Conservation (phyloP, 495 filamentous ascomycete species). For the Podospora conica region DNA sequence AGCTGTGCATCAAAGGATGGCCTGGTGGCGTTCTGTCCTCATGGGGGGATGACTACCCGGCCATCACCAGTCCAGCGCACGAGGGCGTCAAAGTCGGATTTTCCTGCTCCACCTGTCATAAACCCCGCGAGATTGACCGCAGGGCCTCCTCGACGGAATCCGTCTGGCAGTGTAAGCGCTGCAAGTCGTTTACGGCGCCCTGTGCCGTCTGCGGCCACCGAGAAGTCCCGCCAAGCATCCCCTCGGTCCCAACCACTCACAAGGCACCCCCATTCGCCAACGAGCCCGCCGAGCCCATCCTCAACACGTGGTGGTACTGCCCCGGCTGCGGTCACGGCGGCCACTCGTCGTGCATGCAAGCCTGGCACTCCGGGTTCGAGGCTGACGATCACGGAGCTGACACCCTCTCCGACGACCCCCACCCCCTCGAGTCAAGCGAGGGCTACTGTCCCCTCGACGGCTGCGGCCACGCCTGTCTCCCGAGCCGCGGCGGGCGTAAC, state of each 20-base stretch:
- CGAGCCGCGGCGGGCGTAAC: constrained; percentile 50
- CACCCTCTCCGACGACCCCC: constrained; percentile 5
- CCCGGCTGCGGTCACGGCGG: constrained; percentile 71
- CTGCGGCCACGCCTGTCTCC: constrained; percentile 67
- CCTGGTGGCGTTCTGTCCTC: constrained; percentile 32
- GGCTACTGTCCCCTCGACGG: constrained; percentile 70
- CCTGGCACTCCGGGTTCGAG: constrained; percentile 50
- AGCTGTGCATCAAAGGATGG: constrained; percentile 52
- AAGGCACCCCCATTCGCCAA: background rate
- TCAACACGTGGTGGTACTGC: constrained; percentile 60
- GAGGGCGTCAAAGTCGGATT: constrained; percentile 40
- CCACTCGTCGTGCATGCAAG: constrained; percentile 60
- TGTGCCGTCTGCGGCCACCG: constrained; percentile 42
- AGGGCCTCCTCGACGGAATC: constrained; percentile 21
- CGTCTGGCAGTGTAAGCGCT: constrained; percentile 46
- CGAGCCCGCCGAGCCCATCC: constrained; percentile 19
- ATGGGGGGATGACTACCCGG: constrained; percentile 47
- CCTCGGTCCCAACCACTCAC: constrained; percentile 6
- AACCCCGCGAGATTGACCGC: constrained; percentile 47
- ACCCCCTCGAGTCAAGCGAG: constrained; percentile 48
- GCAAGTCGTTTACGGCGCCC: constrained; percentile 35
- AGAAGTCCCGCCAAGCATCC: constrained; percentile 22
- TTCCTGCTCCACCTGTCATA: constrained; percentile 47
- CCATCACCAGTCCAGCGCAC: constrained; percentile 54
- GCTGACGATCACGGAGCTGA: constrained; percentile 8